Evolutionary conservation across 2,329 filamentous ascomycete species (phyloP), one percentile per base, ranked within the genome.

Genomic region (Aspergillus phoenicis): DNA sequence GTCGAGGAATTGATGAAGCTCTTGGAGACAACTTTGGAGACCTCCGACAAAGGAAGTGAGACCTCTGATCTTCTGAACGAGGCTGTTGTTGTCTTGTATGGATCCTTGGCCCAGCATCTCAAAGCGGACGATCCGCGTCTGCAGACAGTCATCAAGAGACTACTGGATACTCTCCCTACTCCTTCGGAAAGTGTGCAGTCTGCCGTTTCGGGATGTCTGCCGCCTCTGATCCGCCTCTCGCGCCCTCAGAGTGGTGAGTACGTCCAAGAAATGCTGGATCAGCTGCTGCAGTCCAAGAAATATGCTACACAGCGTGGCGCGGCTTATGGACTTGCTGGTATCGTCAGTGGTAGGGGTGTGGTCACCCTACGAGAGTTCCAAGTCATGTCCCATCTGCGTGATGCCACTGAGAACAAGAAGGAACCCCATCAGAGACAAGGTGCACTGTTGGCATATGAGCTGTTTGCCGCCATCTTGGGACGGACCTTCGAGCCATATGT

Each of bases 151-250:
- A 89, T 99, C 54, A 89, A 94, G 68, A 87, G 93, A 64, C 83
- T 99, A 22, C 83, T 99, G 59, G 87, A 88, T 22, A 97, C 96
- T 6, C 82, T 99, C 48, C 95, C 90, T 75, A 98, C 94, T 11
- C 95, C 95, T 28, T 98, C 95, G 0, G 95, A 99, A 77, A 93
- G 91, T 15, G 95, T 99, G 1, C 95, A 99, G 76, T 97, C 95
- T 73, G 95, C 95, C 51, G 93, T 98, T 61, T 93, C 96, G 3
- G 91, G 95, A 71, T 99, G 95, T 70, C 82, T 99, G 22, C 94
- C 95, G 13, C 93, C 95, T 1, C 83, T 99, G n/a, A 87, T 99
- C 33, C 88, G 87, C 60, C 89, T 91, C 2, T 94, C 90, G 51
- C 86, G 85, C 30, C 87, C 93, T 62, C 90, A 94, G 71, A 88